Base-by-base conservation (phyloP, 2,329 filamentous ascomycete genomes). In the Parascedosporium putredinis region DNA sequence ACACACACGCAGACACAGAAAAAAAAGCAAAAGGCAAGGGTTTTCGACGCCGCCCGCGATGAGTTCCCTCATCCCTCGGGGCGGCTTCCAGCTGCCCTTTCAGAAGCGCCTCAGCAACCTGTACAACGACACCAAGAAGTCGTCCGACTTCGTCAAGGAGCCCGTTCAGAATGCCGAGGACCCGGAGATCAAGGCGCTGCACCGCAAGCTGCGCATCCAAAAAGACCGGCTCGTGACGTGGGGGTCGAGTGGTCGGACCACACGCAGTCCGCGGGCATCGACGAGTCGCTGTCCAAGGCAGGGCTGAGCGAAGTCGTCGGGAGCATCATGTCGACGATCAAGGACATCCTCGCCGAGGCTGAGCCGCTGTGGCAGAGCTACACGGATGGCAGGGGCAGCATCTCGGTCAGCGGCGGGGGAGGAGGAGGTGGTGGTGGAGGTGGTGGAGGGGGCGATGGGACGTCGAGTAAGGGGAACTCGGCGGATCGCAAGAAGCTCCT, bases 241-340 rank as follows among this genome's bases (percentile, higher is more conserved):
- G 86, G 86, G 86, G 70, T 88, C 48, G 84, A 88, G 63, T 91
- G 86, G 86, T 86, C 81, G 50, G 85, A 89, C 62, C 80, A 83
- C 40, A 67, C 68, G 14, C 76, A 83, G 59, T 74, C 81, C 52
- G 77, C 79, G 58, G 80, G 86, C 63, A 89, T 90, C 54, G 80
- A 84, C 58, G 79, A 82, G 59, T 79, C 78, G 12, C 70, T 84
- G 7, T 86, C 84, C 58, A 82, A 84, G 61, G 83, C 83, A 48
- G 86, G 86, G 20, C 68, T 90, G 50, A 86, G 83, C 52, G 85
- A 89, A 62, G 78, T 87, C 1, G 86, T 90, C 48, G 80, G 81
- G 51, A 88, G 84, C 62, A 85, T 90, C 58, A 81, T 91, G 74
- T 79, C 78, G 14, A 89, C 84, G 46, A 88, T 90, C 61, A 87